These are phyloP conservation scores for Ensete glaucum DNA, from an alignment of 176 grass and related monocot genomes.

Conservation along the genomic window DNA sequence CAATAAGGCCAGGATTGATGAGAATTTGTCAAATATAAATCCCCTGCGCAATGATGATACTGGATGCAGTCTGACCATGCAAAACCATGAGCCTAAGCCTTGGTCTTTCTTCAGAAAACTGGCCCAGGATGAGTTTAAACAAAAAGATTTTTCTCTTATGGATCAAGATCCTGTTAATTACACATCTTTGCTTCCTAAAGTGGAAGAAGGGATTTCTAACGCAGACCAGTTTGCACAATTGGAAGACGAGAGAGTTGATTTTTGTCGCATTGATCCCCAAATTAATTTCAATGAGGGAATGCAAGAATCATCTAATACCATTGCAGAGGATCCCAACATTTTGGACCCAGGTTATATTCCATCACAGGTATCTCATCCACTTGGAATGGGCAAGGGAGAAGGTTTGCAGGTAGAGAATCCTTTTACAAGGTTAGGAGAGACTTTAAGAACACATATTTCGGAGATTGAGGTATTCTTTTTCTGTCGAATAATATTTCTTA, in stretches of 20 bases:
- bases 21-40: slow-evolving; percentile 43
- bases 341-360: slow-evolving; percentile 33
- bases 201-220: slow-evolving; percentile 34
- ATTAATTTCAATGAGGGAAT: slow-evolving; percentile 41
- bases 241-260: slow-evolving; percentile 30
- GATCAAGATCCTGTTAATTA: slow-evolving; percentile 37
- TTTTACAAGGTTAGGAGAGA: slow-evolving; percentile 61
- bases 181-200: slow-evolving; percentile 26
- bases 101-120: slow-evolving; percentile 99
- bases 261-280: slow-evolving; percentile 34
- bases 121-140: slow-evolving; percentile 62
- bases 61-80: slow-evolving; percentile 72
- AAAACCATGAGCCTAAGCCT: slow-evolving; percentile 66
- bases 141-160: slow-evolving; percentile 50
- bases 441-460: slow-evolving; percentile 40
- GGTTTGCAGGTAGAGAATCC: slow-evolving; percentile 83
- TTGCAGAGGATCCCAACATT: slow-evolving; percentile 27
- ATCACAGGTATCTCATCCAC: slow-evolving; percentile 31
- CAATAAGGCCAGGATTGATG: slow-evolving; percentile 55
- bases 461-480: slow-evolving; percentile 62
- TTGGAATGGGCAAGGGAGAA: slow-evolving; percentile 25
- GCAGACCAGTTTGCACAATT: slow-evolving; percentile 21
- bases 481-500: neutral
- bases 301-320: slow-evolving; percentile 32
- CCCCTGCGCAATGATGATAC: slow-evolving; percentile 53